These are phyloP conservation scores for Jamesozyma piceae DNA, from an alignment of 805 yeast species.

Conservation along the genomic window DNA sequence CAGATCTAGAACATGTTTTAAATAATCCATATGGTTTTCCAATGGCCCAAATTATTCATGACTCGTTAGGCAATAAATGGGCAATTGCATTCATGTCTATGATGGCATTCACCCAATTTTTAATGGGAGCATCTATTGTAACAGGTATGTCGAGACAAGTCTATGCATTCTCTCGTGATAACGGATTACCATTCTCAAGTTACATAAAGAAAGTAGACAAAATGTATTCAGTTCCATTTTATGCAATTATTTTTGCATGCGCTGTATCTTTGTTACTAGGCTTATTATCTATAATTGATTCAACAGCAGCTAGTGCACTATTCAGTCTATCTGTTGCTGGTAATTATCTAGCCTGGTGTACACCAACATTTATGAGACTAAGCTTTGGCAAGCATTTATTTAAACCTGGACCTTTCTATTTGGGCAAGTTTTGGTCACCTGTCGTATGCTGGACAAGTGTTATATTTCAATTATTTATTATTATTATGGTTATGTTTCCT, in stretches of 20 bases:
- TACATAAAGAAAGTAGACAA: slow-evolving; percentile 49
- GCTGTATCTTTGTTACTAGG: slow-evolving; percentile 33
- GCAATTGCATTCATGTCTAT: slow-evolving; percentile 55
- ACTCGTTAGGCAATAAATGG: slow-evolving; percentile 55
- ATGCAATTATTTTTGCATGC: slow-evolving; percentile 44
- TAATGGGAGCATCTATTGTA: slow-evolving; percentile 56
- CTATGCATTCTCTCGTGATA: slow-evolving; percentile 71
- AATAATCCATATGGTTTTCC: slow-evolving; percentile 43
- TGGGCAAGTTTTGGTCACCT: slow-evolving; percentile 43
- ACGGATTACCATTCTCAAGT: slow-evolving; percentile 56
- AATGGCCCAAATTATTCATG: slow-evolving; percentile 55
- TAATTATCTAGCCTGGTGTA: slow-evolving; percentile 35
- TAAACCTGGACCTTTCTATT: slow-evolving; percentile 57
- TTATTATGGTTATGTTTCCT: slow-evolving; percentile 57
- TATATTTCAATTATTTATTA: slow-evolving; percentile 43
- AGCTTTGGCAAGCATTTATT: slow-evolving; percentile 43
- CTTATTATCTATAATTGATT: slow-evolving; percentile 32
- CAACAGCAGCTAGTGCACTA: slow-evolving; percentile 37
- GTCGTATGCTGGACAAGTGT: slow-evolving; percentile 40
- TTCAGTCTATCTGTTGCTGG: slow-evolving; percentile 37
- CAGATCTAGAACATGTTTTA: slow-evolving; percentile 36
- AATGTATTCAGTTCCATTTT: slow-evolving; percentile 51
- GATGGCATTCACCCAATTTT: slow-evolving; percentile 50
- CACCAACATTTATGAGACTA: slow-evolving; percentile 31
- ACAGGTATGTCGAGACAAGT: slow-evolving; percentile 62